Evolutionary conservation across 352 stramenopile genomes (phyloP).

Genomic region (Globisporangium lucens): DNA sequence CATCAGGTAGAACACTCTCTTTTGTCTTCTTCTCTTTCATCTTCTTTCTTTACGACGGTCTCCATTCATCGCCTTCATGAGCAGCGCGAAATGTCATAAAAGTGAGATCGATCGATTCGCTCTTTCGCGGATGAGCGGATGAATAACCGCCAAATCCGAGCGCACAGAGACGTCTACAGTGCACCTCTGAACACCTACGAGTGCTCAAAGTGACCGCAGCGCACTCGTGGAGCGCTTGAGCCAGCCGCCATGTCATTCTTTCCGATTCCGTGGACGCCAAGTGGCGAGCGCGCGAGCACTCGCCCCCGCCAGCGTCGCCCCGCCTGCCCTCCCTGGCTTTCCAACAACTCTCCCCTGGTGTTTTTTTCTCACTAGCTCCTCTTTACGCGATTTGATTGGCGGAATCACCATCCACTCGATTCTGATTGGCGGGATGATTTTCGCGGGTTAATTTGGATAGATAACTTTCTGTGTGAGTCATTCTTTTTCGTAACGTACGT

Average conservation of each 20-base stretch:
- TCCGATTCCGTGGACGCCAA: background rate
- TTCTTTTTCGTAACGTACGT: background rate
- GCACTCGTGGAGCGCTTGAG: background rate
- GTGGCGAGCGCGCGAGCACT: background rate
- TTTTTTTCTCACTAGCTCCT: conserved; percentile 7
- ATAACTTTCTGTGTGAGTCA: background rate
- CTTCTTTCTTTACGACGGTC: background rate
- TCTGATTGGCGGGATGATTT: conserved; percentile 5
- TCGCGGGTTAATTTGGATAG: conserved; percentile 9
- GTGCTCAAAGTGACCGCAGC: background rate
- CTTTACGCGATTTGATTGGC: conserved; percentile 4
- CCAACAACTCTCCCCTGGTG: background rate
- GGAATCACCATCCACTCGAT: background rate
- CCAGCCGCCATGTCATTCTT: conserved; percentile 11
- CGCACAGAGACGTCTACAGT: background rate
- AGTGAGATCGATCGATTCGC: conserved; percentile 8
- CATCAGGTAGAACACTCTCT: background rate
- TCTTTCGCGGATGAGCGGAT: background rate
- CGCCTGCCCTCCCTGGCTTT: background rate
- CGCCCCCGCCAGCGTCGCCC: background rate
- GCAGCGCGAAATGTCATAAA: conserved; percentile 18
- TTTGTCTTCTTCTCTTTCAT: conserved; percentile 9
- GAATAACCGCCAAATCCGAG: background rate
- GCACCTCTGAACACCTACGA: background rate
- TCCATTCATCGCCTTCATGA: conserved; percentile 5